Base-by-base conservation (phyloP, 2,329 filamentous ascomycete genomes). In the Tolypocladium paradoxum region DNA sequence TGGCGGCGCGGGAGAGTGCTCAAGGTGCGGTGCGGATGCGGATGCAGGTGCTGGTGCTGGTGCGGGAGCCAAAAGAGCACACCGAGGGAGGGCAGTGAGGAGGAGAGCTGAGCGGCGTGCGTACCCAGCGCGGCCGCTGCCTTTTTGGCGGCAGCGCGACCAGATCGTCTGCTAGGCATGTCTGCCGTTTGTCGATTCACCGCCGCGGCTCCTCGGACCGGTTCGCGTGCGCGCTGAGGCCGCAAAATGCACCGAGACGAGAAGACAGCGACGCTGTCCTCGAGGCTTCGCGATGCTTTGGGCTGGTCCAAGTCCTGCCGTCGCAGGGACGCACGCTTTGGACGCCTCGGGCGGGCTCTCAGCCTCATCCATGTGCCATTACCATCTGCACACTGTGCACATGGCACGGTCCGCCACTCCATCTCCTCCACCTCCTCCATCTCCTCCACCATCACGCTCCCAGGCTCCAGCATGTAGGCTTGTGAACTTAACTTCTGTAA, bases 111-210 rank as follows among this genome's bases (percentile, higher is more conserved):
- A n/a, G n/a, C n/a, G n/a, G 36, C 27, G 49, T 53, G 69, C 75
- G 64, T 70, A 79, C 76, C 76, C 60, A 79, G 67, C 58, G 76
- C 76, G 57, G 75, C 76, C 56, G 76, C 74, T 56, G 76, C 76
- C 64, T 74, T 75, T 67, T 75, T 77, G 47, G 76, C 76, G 57
- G 76, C 76, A 58, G 76, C 75, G 67, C 76, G 74, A 57, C 76
- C 76, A 58, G 76, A 76, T 64, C 76, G 70, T 65, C 73, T 73
- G 57, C 74, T 73, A 57, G 64, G 63, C 65, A 68, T 68, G 55
- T 48, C 12, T n/a, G 46, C 46, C n/a, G 31, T 50, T 27, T 27
- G 35, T 29, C 16, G n/a, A 3, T 9, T 35, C n/a, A 1, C 22
- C 34, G 43, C 43, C 27, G 18, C 43, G 18, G 43, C 43, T 29